Percentiles rank a stretch among this genome's conserved stretches.
phyloP scores from a whole-genome alignment of 139 green algal species.

The Bryopsis sp. region DNA sequence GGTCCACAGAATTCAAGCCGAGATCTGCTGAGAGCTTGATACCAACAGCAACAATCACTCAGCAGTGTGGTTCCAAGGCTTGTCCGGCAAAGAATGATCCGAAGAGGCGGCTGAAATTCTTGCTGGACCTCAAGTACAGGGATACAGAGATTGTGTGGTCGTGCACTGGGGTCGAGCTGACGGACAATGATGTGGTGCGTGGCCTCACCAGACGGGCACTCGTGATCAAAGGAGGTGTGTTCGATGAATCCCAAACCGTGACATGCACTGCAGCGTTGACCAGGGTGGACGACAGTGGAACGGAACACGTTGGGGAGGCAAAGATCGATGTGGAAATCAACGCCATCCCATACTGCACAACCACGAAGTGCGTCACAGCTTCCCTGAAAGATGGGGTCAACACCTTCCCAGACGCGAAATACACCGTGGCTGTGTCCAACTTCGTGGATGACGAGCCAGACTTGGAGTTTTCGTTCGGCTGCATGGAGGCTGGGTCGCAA shows the following conservation, averaged over 20 bases:
- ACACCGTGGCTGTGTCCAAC: not conserved
- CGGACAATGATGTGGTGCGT: not conserved
- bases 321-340: slow-evolving; percentile 6
- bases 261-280: not conserved
- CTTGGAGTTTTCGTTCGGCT: slow-evolving; percentile 2
- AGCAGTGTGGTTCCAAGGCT: not conserved
- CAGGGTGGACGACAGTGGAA: not conserved
- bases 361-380: not conserved
- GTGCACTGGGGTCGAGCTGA: not conserved
- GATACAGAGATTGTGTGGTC: slow-evolving; percentile 10
- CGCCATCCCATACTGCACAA: slow-evolving; percentile 1
- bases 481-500: not conserved
- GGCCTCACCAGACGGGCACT: not conserved
- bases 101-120: not conserved
- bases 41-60: not conserved
- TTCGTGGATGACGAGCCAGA: slow-evolving; percentile 8
- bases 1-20: not conserved
- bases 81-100: not conserved
- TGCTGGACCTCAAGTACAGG: slow-evolving; percentile 2
- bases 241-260: not conserved
- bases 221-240: not conserved
- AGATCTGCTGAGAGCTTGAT: not conserved
- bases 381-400: not conserved
- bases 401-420: slow-evolving; percentile 1
- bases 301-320: not conserved